Evolutionary conservation across 2,329 filamentous ascomycete genomes (phyloP).

Genomic region (Furcasterigmium furcatum): DNA sequence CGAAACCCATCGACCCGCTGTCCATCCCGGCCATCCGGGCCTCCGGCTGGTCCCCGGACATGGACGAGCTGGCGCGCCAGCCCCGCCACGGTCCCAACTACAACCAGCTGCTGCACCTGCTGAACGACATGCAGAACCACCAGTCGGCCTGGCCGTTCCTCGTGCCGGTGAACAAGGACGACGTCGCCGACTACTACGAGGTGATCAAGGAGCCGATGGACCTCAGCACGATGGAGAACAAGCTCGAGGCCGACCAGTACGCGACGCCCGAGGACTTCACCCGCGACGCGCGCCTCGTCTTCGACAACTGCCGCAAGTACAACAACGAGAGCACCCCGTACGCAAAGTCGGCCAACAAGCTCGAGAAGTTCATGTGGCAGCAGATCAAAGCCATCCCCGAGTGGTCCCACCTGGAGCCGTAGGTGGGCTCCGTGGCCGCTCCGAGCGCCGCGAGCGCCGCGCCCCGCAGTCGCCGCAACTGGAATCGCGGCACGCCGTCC

Average conservation of each 20-base stretch:
- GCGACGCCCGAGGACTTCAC: slow-evolving; percentile 89
- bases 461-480: neutral
- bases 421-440: slow-evolving; percentile 19
- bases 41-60: slow-evolving; percentile 93
- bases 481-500: too few species aligned
- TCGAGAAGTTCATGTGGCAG: slow-evolving; percentile 94
- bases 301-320: slow-evolving; percentile 92
- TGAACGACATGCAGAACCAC: slow-evolving; percentile 95
- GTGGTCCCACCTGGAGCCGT: slow-evolving; percentile 68
- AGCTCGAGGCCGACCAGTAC: slow-evolving; percentile 92
- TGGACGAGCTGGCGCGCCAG: slow-evolving; percentile 94
- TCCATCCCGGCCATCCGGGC: slow-evolving; percentile 84
- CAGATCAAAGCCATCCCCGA: slow-evolving; percentile 90
- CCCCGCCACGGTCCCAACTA: slow-evolving; percentile 96
- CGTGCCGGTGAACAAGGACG: slow-evolving; percentile 88
- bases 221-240: slow-evolving; percentile 89
- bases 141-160: slow-evolving; percentile 92
- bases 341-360: slow-evolving; percentile 88
- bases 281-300: slow-evolving; percentile 82
- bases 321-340: slow-evolving; percentile 96
- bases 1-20: slow-evolving; percentile 76
- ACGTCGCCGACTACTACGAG: slow-evolving; percentile 98
- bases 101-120: slow-evolving; percentile 85
- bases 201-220: slow-evolving; percentile 99
- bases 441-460: neutral